phyloP scores from a whole-genome alignment of 2,329 filamentous ascomycete genomes.

The Decorospora gaudefroyi region DNA sequence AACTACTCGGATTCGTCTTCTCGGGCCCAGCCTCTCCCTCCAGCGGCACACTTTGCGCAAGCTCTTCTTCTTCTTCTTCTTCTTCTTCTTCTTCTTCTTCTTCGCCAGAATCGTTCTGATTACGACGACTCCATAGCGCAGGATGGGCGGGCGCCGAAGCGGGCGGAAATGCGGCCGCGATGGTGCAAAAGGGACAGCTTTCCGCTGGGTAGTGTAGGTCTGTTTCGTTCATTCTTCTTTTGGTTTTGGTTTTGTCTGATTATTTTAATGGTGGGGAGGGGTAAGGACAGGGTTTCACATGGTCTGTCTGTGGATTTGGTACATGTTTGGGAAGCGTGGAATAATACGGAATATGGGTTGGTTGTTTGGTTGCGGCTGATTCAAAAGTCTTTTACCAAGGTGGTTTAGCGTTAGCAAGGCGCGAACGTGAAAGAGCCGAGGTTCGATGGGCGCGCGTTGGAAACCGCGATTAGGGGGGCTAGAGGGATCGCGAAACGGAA shows the following conservation, averaged over 20 bases:
- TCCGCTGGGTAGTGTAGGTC: slow-evolving; percentile 49
- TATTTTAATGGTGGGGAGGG: not conserved
- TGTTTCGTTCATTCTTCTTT: slow-evolving; percentile 33
- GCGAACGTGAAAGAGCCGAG: slow-evolving; percentile 7
- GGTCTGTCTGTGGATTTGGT: not conserved
- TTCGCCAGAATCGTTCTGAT: no score
- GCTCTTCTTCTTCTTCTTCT: slow-evolving; percentile 18
- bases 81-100: no score
- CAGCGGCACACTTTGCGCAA: slow-evolving; percentile 29
- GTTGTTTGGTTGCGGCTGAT: not conserved
- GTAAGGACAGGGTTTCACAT: not conserved
- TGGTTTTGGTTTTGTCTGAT: not conserved
- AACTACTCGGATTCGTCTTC: slow-evolving; percentile 48
- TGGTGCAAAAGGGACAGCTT: slow-evolving; percentile 63
- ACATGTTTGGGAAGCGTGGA: not conserved
- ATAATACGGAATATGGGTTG: not conserved
- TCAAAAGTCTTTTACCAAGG: no score
- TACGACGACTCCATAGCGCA: slow-evolving; percentile 6
- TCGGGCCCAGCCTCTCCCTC: slow-evolving; percentile 33
- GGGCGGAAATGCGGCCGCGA: slow-evolving; percentile 56
- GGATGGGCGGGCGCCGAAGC: slow-evolving; percentile 2
- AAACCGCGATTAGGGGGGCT: not conserved
- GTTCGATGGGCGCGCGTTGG: slow-evolving; percentile 1
- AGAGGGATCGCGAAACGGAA: slow-evolving; percentile 8
- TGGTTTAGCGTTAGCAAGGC: slow-evolving; percentile 17